These are phyloP conservation scores for Cladophialophora chaetospira DNA, from an alignment of 2,329 filamentous ascomycete genomes.

Conservation along the genomic window DNA sequence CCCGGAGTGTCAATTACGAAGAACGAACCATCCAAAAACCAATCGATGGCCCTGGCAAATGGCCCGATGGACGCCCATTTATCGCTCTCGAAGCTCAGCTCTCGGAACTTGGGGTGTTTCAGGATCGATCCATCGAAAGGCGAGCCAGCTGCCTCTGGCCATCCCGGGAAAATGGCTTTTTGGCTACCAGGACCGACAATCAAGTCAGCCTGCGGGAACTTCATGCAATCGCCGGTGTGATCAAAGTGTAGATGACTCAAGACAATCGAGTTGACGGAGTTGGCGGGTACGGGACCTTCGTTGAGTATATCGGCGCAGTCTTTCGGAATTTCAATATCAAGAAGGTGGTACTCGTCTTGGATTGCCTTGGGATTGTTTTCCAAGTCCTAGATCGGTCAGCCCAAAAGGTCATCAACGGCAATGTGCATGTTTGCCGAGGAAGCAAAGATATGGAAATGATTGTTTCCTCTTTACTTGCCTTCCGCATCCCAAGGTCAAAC, in stretches of 20 bases:
- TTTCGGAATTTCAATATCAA: slow-evolving; percentile 15
- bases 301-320: slow-evolving; percentile 24
- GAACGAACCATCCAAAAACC: slow-evolving; percentile 59
- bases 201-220: slow-evolving; percentile 52
- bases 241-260: slow-evolving; percentile 38
- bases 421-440: slow-evolving; percentile 1
- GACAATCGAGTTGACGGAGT: slow-evolving; percentile 22
- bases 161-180: slow-evolving; percentile 50
- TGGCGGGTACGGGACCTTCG: slow-evolving; percentile 12
- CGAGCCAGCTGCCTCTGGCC: slow-evolving; percentile 43
- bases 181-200: slow-evolving; percentile 58
- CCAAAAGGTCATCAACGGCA: neutral
- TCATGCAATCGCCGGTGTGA: slow-evolving; percentile 54
- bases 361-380: slow-evolving; percentile 6
- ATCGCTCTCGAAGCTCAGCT: slow-evolving; percentile 41
- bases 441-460: too few relatives aligned
- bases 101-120: slow-evolving; percentile 38
- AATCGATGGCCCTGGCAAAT: slow-evolving; percentile 45
- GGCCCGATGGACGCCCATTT: slow-evolving; percentile 38
- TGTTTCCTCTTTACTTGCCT: too few relatives aligned
- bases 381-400: neutral
- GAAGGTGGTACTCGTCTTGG: neutral
- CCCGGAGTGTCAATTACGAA: slow-evolving; percentile 53
- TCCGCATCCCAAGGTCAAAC: slow-evolving; percentile 41
- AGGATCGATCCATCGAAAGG: slow-evolving; percentile 21